These are phyloP conservation scores for Oryza coarctata DNA, from an alignment of 176 grass and related monocot genomes.

Conservation along the genomic window DNA sequence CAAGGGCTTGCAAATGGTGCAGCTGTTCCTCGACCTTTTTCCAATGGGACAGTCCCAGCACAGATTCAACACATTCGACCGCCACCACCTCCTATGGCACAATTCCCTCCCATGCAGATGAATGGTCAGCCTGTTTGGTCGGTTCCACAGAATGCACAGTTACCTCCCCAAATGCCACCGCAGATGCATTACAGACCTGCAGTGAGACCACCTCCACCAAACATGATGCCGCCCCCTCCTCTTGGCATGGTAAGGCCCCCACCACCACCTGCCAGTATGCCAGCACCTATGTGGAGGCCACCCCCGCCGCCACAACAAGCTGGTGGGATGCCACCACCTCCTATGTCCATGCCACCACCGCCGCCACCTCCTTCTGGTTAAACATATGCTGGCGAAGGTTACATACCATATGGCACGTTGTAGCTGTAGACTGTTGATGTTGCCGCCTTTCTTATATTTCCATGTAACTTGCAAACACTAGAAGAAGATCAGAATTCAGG, in stretches of 20 bases:
- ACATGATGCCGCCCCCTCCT: constrained; percentile 67
- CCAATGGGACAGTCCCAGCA: constrained; percentile 55
- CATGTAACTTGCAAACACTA: constrained; percentile 34
- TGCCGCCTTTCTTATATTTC: constrained; percentile 10
- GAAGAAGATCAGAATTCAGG: neutral
- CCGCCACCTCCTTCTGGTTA: constrained; percentile 48
- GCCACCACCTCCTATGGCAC: constrained; percentile 49
- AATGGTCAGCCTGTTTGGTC: constrained; percentile 65
- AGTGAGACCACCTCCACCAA: constrained; percentile 43
- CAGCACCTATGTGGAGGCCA: constrained; percentile 69
- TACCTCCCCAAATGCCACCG: constrained; percentile 39
- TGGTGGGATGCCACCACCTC: constrained; percentile 53
- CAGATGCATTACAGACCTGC: constrained; percentile 48
- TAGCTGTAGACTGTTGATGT: constrained; percentile 40
- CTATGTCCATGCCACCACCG: constrained; percentile 48
- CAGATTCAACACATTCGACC: constrained; percentile 52
- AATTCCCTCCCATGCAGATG: constrained; percentile 81
- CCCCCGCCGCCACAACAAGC: constrained; percentile 59
- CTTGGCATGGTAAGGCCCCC: constrained; percentile 71
- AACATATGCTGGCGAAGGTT: neutral
- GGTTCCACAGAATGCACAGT: constrained; percentile 38
- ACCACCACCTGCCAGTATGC: constrained; percentile 42
- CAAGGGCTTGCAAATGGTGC: constrained; percentile 52
- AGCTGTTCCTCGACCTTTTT: constrained; percentile 58
- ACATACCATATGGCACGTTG: constrained; percentile 6